These are phyloP conservation scores for Fusarium nanum DNA, from an alignment of 2,329 filamentous ascomycete species.

Conservation along the genomic window DNA sequence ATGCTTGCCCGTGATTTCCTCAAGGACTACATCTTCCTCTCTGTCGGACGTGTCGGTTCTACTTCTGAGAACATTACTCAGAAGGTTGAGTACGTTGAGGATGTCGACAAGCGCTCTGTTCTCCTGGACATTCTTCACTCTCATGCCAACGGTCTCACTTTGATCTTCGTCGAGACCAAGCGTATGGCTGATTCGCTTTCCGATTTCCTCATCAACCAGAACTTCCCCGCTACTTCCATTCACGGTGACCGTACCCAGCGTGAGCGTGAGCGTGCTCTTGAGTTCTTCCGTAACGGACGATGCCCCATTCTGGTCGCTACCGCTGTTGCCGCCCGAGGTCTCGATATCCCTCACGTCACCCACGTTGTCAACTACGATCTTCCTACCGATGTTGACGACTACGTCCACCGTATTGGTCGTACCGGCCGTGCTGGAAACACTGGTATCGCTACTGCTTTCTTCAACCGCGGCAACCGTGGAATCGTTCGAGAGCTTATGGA, in stretches of 20 bases:
- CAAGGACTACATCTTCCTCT: slow-evolving; percentile 99
- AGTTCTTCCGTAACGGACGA: slow-evolving; percentile 95
- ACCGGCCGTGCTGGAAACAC: slow-evolving; percentile 99
- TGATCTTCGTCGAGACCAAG: slow-evolving; percentile 99
- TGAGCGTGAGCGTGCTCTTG: slow-evolving; percentile 96
- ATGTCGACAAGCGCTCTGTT: slow-evolving; percentile 96
- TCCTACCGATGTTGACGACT: slow-evolving; percentile 98
- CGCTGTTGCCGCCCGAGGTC: slow-evolving; percentile 86
- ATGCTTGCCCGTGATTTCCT: slow-evolving; percentile 99
- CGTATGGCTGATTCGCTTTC: slow-evolving; percentile 98
- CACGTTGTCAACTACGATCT: slow-evolving; percentile 99
- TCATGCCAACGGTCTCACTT: slow-evolving; percentile 85
- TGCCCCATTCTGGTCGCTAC: slow-evolving; percentile 98
- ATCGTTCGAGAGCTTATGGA: slow-evolving; percentile 96
- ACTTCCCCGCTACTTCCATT: slow-evolving; percentile 97
- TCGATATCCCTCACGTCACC: slow-evolving; percentile 95
- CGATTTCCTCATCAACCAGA: slow-evolving; percentile 98
- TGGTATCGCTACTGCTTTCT: slow-evolving; percentile 97
- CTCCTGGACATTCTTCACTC: slow-evolving; percentile 97
- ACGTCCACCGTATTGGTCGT: slow-evolving; percentile 99
- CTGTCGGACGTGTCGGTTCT: slow-evolving; percentile 96
- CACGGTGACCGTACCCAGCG: slow-evolving; percentile 98
- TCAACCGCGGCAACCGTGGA: slow-evolving; percentile 99
- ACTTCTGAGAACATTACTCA: slow-evolving; percentile 99
- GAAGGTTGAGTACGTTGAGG: slow-evolving; percentile 98